Evolutionary conservation across 305 asterid species (phyloP), one percentile per base, ranked within the genome.

Genomic region (Fraxinus latifolia): DNA sequence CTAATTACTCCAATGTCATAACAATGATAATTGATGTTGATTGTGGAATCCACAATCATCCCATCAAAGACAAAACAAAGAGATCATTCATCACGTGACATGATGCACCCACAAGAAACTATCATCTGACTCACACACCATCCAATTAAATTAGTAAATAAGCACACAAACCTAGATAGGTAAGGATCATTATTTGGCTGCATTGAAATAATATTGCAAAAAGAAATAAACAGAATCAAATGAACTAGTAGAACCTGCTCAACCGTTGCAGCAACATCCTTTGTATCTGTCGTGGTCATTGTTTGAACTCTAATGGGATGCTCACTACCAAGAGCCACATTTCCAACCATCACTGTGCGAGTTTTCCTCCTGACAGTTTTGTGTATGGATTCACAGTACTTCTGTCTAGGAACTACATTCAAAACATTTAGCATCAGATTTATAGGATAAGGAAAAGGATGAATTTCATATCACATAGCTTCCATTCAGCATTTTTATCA

Each of bases 231-330:
- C 5, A 84, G 39, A 67, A 77, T 7, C 29, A 75, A 36, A 79
- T 67, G 33, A 15, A 81, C 39, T 34, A 75, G 81, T n/a, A 42
- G 85, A 87, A 95, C 98, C 99, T 96, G 93, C 87, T 95, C 97
- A 83, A 96, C 98, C 50, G 99, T 96, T 21, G 87, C 98, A 80
- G 97, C 92, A 33, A 96, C 93, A 84, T 96, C 98, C 88, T 96
- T 96, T 25, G 99, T 96, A 86, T 96, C 99, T 0, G 99, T 87
- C 36, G 98, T 96, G 83, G 99, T 95, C 98, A 96, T 96, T 50
- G 99, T 96, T 74, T 96, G 99, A 89, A 96, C 82, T 88, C 98
- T 91, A 70, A 96, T 92, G 21, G 99, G 99, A 89, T 96, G 99
- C 74, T 95, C 94, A 44, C 99, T 95, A 77, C 99, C 99, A 77